These are phyloP conservation scores for Camellia oleifera DNA, from an alignment of 179 eudicot genomes.

Conservation along the genomic window DNA sequence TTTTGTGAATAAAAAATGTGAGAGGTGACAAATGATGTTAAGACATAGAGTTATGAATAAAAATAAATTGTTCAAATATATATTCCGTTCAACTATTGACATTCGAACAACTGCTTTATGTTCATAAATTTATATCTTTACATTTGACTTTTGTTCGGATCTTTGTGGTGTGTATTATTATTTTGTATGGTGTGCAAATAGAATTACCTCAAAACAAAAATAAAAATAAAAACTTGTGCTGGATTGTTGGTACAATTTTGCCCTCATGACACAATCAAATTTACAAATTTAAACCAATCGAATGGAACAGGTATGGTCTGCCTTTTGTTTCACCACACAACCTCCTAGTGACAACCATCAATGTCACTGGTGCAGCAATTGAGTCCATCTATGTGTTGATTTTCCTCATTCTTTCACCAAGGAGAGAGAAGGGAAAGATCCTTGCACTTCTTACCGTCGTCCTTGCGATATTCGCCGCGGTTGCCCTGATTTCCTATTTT, in stretches of 20 bases:
- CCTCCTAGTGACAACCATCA: slow-evolving; percentile 57
- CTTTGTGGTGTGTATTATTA: too few species aligned
- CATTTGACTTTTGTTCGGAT: too few species aligned
- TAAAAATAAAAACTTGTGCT: too few species aligned
- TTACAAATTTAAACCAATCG: not conserved
- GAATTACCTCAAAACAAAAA: too few species aligned
- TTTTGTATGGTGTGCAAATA: too few species aligned
- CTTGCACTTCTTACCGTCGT: slow-evolving; percentile 43
- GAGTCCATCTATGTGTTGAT: slow-evolving; percentile 65
- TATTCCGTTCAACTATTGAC: too few species aligned
- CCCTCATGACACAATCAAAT: not conserved
- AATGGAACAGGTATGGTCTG: slow-evolving; percentile 66
- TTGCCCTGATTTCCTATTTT: slow-evolving; percentile 56
- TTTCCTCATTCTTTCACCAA: slow-evolving; percentile 61
- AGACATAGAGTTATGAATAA: too few species aligned
- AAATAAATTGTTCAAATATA: too few species aligned
- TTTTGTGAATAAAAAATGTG: too few species aligned
- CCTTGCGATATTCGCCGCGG: slow-evolving; percentile 38
- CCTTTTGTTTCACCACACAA: slow-evolving; percentile 89
- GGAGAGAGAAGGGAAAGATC: slow-evolving; percentile 67
- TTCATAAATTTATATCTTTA: too few species aligned
- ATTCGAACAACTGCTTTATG: too few species aligned
- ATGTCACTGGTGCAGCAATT: slow-evolving; percentile 67
- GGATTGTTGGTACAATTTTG: not conserved
- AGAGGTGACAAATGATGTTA: too few species aligned